These are phyloP conservation scores for Botrytis hyacinthi DNA, from an alignment of 2,329 filamentous ascomycete species.

Conservation along the genomic window DNA sequence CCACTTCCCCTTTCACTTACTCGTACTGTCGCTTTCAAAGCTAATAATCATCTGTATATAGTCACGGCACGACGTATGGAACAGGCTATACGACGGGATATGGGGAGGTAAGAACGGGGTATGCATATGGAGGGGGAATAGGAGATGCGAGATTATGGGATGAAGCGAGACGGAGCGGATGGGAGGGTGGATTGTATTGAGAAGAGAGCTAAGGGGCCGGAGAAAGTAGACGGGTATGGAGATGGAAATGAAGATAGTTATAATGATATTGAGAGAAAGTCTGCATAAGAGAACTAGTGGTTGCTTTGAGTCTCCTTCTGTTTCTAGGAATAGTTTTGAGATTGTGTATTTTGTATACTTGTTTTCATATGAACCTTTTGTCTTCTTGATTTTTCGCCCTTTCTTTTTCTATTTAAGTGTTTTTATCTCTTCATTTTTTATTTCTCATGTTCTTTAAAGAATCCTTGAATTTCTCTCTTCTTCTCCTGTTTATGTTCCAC, in stretches of 20 bases:
- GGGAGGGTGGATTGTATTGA: background rate
- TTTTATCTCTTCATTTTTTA: too few relatives aligned
- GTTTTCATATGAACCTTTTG: background rate
- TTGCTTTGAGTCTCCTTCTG: background rate
- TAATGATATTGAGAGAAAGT: rapidly evolving
- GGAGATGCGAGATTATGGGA: constrained; percentile 1
- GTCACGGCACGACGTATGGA: background rate
- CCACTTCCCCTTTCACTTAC: too few relatives aligned
- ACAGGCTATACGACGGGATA: background rate
- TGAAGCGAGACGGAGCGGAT: background rate
- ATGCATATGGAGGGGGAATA: background rate
- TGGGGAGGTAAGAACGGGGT: background rate
- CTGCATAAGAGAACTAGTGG: background rate
- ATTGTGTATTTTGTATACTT: too few relatives aligned
- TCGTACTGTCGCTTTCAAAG: too few relatives aligned
- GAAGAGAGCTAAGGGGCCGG: too few relatives aligned
- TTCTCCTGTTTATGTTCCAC: too few relatives aligned
- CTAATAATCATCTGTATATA: background rate
- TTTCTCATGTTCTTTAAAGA: too few relatives aligned
- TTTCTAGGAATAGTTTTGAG: too few relatives aligned
- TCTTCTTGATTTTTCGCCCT: too few relatives aligned
- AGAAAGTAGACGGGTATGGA: background rate
- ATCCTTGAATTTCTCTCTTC: too few relatives aligned
- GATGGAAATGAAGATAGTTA: background rate
- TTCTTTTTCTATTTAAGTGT: too few relatives aligned